Conservation (phyloP, 768 basidiomycete species). For the Scleroderma citrinum region DNA sequence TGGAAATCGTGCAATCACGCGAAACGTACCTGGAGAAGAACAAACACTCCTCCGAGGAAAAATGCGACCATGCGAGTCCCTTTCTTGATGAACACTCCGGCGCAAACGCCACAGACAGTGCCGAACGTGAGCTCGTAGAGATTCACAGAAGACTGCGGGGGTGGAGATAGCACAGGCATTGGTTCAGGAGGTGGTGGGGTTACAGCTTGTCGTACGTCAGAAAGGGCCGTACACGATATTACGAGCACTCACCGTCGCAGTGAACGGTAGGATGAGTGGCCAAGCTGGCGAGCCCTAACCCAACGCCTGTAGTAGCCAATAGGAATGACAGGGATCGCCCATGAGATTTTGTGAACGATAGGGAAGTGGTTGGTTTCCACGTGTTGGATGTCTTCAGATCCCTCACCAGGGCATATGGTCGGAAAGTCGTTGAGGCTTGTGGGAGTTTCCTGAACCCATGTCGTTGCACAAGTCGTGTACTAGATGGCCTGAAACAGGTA, state of each 20-base stretch:
- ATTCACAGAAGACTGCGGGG: conserved; percentile 70
- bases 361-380: not conserved
- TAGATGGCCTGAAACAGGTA: conserved; percentile 12
- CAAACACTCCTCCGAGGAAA: conserved; percentile 84
- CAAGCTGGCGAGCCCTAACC: conserved; percentile 39
- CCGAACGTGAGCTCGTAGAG: conserved; percentile 83
- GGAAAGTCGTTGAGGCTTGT: not conserved
- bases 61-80: conserved; percentile 83
- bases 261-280: conserved; percentile 31
- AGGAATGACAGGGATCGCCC: conserved; percentile 10
- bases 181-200: conserved; percentile 9
- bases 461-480: conserved; percentile 4
- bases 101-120: conserved; percentile 80
- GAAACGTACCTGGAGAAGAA: conserved; percentile 74
- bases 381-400: not conserved
- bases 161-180: conserved; percentile 30
- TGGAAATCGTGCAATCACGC: not conserved
- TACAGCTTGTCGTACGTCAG: conserved; percentile 4
- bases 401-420: not conserved
- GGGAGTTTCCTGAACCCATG: not conserved
- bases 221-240: not conserved
- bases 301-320: conserved; percentile 31
- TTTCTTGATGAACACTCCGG: conserved; percentile 93
- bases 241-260: conserved; percentile 46
- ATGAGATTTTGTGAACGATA: conserved; percentile 4